Conservation (phyloP, 768 basidiomycete genomes). For the Tricholoma hemisulphureum region DNA sequence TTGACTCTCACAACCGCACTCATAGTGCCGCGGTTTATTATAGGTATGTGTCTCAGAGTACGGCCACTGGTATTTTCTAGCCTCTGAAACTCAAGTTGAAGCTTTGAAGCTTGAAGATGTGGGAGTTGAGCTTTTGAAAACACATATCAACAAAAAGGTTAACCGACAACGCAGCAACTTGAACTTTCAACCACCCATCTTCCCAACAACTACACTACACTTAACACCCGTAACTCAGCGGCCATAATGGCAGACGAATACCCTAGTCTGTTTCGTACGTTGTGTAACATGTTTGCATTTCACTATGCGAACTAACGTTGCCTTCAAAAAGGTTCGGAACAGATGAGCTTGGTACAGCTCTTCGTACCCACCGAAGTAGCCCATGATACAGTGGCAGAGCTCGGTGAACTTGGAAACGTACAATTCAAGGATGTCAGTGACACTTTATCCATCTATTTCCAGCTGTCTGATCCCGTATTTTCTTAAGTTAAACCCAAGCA, state of each 20-base stretch:
- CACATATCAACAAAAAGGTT: neutral
- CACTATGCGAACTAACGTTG: neutral
- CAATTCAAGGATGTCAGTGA: constrained; percentile 92
- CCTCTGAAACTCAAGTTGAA: neutral
- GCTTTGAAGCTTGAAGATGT: neutral
- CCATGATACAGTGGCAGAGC: constrained; percentile 92
- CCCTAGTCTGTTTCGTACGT: constrained; percentile 81
- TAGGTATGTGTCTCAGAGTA: neutral
- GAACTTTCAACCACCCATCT: neutral
- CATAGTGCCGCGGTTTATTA: neutral
- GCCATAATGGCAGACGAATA: constrained; percentile 71
- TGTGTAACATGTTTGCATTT: neutral
- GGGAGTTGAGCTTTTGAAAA: neutral
- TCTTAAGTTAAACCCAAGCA: constrained; percentile 81
- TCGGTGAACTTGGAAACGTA: constrained; percentile 92
- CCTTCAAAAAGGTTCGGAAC: constrained; percentile 75
- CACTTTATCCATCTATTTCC: neutral
- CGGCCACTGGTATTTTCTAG: neutral
- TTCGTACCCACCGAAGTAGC: constrained; percentile 97
- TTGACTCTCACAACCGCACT: neutral
- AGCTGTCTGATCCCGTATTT: constrained; percentile 2
- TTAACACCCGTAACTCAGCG: constrained; percentile 7
- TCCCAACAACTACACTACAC: neutral
- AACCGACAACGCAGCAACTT: neutral
- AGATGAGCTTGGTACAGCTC: constrained; percentile 97